These are phyloP conservation scores for Aspergillus luchuensis DNA, from an alignment of 2,329 filamentous ascomycete species.

Conservation along the genomic window DNA sequence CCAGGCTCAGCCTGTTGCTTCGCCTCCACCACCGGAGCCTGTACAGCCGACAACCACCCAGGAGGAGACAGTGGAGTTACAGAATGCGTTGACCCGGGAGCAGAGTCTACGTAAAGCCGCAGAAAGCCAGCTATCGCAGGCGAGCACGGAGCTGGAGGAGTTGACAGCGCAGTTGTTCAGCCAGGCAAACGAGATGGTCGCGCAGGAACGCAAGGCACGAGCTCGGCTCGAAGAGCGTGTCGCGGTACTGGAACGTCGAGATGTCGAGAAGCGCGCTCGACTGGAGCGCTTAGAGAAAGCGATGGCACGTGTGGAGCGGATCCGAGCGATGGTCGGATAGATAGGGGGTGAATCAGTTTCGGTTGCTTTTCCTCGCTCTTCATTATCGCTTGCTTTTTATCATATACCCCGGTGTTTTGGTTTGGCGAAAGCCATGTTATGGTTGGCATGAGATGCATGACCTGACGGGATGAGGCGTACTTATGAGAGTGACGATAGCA, in stretches of 20 bases:
- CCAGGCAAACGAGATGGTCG: constrained; percentile 69
- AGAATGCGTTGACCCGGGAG: constrained; percentile 58
- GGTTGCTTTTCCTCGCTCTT: constrained; percentile 2
- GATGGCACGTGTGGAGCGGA: constrained; percentile 59
- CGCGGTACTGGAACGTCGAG: constrained; percentile 48
- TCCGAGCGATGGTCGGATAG: constrained; percentile 55
- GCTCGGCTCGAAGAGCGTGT: constrained; percentile 54
- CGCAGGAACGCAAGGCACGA: constrained; percentile 60
- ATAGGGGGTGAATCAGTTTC: background rate
- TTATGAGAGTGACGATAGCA: too few relatives aligned
- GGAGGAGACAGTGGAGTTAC: constrained; percentile 47
- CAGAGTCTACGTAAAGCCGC: constrained; percentile 58
- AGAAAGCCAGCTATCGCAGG: constrained; percentile 56
- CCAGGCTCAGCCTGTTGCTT: constrained; percentile 13
- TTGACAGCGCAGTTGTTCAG: constrained; percentile 62
- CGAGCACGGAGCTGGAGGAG: constrained; percentile 63
- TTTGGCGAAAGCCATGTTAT: background rate
- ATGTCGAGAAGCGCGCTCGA: constrained; percentile 54
- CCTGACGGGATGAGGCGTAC: background rate
- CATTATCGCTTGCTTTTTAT: constrained; percentile 17
- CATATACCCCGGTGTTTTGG: background rate
- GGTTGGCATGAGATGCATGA: background rate
- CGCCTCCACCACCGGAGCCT: constrained; percentile 27
- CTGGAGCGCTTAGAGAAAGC: constrained; percentile 59
- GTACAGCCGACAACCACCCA: constrained; percentile 27